Percentiles rank a stretch among this genome's conserved stretches.
Conservation (phyloP, 495 filamentous ascomycete genomes). For the Lindgomyces ingoldianus region DNA sequence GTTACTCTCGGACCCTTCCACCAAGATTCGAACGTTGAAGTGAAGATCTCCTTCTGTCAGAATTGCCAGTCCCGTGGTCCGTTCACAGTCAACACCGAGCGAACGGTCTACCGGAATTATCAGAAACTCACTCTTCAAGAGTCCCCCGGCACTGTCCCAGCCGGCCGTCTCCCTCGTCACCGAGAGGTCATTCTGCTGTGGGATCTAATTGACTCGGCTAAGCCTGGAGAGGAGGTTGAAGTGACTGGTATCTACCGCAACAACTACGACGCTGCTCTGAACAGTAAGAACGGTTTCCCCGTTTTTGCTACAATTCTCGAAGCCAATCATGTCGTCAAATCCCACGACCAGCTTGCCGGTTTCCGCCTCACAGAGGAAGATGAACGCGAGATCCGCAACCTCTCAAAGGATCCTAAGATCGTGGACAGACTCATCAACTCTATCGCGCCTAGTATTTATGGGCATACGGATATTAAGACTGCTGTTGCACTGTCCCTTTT, state of each 20-base stretch:
- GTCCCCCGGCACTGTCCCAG: constrained; percentile 94
- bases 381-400: constrained; percentile 83
- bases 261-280: constrained; percentile 95
- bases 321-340: constrained; percentile 94
- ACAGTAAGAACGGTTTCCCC: constrained; percentile 98
- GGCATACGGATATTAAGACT: constrained; percentile 96
- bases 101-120: constrained; percentile 99
- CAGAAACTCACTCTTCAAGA: constrained; percentile 98
- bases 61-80: constrained; percentile 96
- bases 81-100: constrained; percentile 94
- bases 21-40: constrained; percentile 93
- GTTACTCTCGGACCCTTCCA: constrained; percentile 92
- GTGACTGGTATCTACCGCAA: constrained; percentile 97
- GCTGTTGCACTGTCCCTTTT: constrained; percentile 93
- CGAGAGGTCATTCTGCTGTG: constrained; percentile 95
- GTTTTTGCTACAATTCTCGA: constrained; percentile 98
- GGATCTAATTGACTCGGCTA: constrained; percentile 95
- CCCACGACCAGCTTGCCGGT: constrained; percentile 96
- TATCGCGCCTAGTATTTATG: constrained; percentile 96
- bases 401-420: constrained; percentile 86
- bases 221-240: constrained; percentile 97
- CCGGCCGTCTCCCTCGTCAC: constrained; percentile 91
- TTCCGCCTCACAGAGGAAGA: constrained; percentile 96
- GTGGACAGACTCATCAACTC: constrained; percentile 93
- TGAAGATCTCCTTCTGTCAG: constrained; percentile 95